Percentiles rank a stretch among this genome's conserved stretches.
phyloP scores from a whole-genome alignment of 192 early-diverging fungal genomes.

The Coemansia sp. region DNA sequence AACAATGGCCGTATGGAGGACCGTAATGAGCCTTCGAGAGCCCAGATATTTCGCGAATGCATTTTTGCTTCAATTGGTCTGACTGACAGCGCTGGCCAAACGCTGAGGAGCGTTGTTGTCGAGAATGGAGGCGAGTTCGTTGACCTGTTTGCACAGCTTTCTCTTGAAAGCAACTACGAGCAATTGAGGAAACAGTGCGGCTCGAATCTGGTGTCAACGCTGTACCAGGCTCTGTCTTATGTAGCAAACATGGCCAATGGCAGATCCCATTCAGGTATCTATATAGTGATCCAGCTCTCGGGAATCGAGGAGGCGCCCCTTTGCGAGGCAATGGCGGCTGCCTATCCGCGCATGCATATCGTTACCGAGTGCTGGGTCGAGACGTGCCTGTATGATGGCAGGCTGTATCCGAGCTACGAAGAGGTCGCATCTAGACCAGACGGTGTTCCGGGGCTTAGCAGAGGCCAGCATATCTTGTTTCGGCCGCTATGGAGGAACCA shows the following conservation, averaged over 20 bases:
- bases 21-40: not conserved
- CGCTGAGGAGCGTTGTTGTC: constrained; percentile 17
- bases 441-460: constrained; percentile 15
- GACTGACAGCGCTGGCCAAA: not conserved
- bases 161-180: not conserved
- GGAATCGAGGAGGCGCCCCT: constrained; percentile 14
- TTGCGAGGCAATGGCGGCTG: constrained; percentile 12
- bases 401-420: constrained; percentile 33
- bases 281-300: constrained; percentile 29
- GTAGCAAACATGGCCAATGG: constrained; percentile 4
- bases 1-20: too few relatives aligned
- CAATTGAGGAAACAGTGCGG: not conserved
- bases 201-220: not conserved
- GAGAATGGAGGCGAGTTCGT: constrained; percentile 29
- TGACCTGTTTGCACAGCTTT: constrained; percentile 6
- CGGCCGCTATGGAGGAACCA: constrained; percentile 12
- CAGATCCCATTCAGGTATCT: constrained; percentile 2
- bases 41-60: constrained; percentile 21
- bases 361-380: constrained; percentile 65
- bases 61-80: constrained; percentile 40
- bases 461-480: constrained; percentile 48
- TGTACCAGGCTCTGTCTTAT: constrained; percentile 1
- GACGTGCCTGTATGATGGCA: constrained; percentile 50
- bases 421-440: constrained; percentile 8
- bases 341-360: constrained; percentile 20